A percentile compares a stretch with the other conserved stretches of the same genome.
Conservation (phyloP, 345 rosid genomes). For the Erucastrum elatum region DNA sequence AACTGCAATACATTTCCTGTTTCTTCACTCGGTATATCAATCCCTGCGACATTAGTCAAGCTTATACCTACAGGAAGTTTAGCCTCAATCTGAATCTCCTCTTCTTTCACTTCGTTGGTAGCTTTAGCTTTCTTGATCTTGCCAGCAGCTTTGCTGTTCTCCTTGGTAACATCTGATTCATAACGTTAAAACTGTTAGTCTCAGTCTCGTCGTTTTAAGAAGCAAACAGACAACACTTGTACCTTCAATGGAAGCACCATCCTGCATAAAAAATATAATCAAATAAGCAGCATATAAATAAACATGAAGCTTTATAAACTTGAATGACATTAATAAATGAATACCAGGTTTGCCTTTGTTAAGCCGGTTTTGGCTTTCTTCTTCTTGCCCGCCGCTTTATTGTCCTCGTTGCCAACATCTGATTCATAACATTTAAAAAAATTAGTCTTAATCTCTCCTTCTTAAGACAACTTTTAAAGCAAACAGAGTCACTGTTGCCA, state of each 20-base stretch:
- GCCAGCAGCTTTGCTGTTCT: not conserved
- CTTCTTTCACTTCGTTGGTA: conserved; percentile 23
- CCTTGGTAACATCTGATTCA: conserved; percentile 9
- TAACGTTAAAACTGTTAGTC: not conserved
- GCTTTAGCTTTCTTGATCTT: conserved; percentile 17
- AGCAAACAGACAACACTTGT: not conserved
- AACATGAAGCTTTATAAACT: not conserved
- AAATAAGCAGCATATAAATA: not conserved
- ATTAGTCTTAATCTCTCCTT: not conserved
- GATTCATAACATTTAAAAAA: not conserved
- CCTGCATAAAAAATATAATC: not conserved
- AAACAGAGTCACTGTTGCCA: not conserved
- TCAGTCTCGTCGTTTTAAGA: not conserved
- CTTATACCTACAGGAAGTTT: conserved; percentile 52
- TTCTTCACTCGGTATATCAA: conserved; percentile 55
- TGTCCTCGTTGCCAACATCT: not conserved
- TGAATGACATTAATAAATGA: not conserved
- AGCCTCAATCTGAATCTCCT: conserved; percentile 40
- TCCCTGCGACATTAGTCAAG: conserved; percentile 54
- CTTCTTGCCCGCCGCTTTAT: not conserved
- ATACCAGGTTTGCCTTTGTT: not conserved
- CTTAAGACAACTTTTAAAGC: not conserved
- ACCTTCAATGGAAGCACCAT: not conserved
- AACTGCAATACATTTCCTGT: conserved; percentile 71
- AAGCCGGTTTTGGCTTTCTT: not conserved